Evolutionary conservation across 176 grass and related monocot species (phyloP).

Genomic region (Stipa capillata): DNA sequence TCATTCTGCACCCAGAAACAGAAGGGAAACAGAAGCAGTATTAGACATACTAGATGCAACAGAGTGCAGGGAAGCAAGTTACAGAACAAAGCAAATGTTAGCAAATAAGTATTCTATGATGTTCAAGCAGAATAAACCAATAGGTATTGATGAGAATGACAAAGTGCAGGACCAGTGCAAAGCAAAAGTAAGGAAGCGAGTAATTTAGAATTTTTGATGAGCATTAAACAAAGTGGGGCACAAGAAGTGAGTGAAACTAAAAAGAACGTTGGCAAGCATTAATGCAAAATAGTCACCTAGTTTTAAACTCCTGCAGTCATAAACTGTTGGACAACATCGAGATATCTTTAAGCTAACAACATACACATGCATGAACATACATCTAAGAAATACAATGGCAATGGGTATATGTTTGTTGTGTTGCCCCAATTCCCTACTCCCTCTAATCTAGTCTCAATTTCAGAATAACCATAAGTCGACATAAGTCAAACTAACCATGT

Average conservation of each 20-base stretch:
- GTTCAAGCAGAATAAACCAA: background rate
- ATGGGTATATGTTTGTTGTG: background rate
- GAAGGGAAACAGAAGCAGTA: background rate
- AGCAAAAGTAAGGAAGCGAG: conserved; percentile 7
- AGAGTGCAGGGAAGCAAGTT: background rate
- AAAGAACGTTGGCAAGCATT: background rate
- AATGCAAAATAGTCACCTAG: background rate
- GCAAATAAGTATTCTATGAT: background rate
- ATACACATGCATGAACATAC: too few relatives aligned
- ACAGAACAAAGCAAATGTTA: too few relatives aligned
- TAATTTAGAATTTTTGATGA: background rate
- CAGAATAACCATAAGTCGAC: background rate
- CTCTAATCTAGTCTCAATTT: background rate
- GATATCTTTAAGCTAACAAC: background rate
- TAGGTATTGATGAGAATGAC: background rate
- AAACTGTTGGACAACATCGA: background rate
- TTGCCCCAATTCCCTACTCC: background rate
- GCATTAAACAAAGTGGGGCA: background rate
- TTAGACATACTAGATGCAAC: background rate
- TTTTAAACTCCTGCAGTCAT: background rate
- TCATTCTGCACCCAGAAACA: conserved; percentile 52
- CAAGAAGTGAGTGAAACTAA: background rate
- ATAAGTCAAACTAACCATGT: too few relatives aligned
- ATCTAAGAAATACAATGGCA: background rate
- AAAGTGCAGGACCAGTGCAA: background rate